Percentiles rank a stretch among this genome's conserved stretches.
These are phyloP conservation scores for Climacium dendroides DNA, from an alignment of 225 moss, liverwort and hornwort genomes.

Conservation along the genomic window DNA sequence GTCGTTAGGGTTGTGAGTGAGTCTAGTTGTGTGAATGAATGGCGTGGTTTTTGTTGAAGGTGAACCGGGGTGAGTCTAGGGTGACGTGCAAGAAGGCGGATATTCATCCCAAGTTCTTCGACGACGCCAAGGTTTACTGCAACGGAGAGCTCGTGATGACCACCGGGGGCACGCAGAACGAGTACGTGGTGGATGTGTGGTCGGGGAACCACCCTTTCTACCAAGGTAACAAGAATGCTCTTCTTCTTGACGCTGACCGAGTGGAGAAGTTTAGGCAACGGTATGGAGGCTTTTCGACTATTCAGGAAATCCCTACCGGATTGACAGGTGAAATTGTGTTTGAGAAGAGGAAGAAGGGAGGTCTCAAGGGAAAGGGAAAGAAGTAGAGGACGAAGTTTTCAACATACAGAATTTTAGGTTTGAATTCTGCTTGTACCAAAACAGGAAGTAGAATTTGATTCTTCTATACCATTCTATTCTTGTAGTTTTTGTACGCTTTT, in stretches of 20 bases:
- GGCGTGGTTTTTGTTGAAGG: slow-evolving; percentile 15
- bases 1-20: background rate
- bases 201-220: slow-evolving; percentile 96
- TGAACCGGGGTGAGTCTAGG: slow-evolving; percentile 51
- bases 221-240: slow-evolving; percentile 73
- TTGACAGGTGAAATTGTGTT: slow-evolving; percentile 69
- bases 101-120: slow-evolving; percentile 62
- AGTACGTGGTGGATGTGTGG: slow-evolving; percentile 90
- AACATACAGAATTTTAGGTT: background rate
- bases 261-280: slow-evolving; percentile 86
- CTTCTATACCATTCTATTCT: background rate
- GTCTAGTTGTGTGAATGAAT: background rate
- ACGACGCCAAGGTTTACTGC: slow-evolving; percentile 69
- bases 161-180: slow-evolving; percentile 73
- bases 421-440: background rate
- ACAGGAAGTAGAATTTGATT: background rate
- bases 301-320: slow-evolving; percentile 62
- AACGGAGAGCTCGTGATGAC: slow-evolving; percentile 85
- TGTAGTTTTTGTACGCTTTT: background rate
- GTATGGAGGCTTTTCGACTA: slow-evolving; percentile 34
- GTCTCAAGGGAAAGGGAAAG: slow-evolving; percentile 72
- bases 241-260: slow-evolving; percentile 75
- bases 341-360: slow-evolving; percentile 64
- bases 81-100: slow-evolving; percentile 72
- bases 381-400: slow-evolving; percentile 27